Evolutionary conservation across 805 yeast species (phyloP).

Genomic region (Maudiozyma pseudohumilis): DNA sequence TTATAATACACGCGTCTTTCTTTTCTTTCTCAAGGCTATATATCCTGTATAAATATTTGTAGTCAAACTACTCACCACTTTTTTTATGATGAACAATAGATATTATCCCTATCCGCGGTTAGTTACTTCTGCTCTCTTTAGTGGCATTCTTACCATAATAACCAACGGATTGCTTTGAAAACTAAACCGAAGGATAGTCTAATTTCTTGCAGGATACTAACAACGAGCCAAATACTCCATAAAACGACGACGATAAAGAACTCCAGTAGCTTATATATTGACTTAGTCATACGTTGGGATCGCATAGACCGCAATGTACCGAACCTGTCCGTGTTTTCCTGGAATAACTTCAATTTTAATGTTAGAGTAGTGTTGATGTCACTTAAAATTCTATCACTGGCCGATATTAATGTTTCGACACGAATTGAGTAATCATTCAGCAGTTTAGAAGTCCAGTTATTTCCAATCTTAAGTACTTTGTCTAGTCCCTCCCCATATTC

Average conservation of each 20-base stretch:
- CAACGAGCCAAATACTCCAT: slow-evolving; percentile 26
- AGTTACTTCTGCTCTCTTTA: too few species aligned
- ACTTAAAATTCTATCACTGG: slow-evolving; percentile 59
- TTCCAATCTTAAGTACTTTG: slow-evolving; percentile 22
- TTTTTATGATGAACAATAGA: too few species aligned
- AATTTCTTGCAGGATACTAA: slow-evolving; percentile 15
- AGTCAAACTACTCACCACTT: too few species aligned
- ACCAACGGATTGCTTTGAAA: slow-evolving; percentile 15
- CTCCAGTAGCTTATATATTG: slow-evolving; percentile 22
- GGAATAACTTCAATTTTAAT: slow-evolving; percentile 38
- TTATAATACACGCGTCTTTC: too few species aligned
- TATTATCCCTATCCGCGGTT: background rate
- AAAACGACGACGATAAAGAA: slow-evolving; percentile 19
- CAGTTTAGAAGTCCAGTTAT: slow-evolving; percentile 25
- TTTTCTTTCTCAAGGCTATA: too few species aligned
- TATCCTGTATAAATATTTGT: too few species aligned
- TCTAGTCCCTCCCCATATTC: slow-evolving; percentile 21
- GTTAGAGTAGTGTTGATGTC: slow-evolving; percentile 66
- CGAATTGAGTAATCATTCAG: slow-evolving; percentile 36
- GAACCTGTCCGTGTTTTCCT: slow-evolving; percentile 26
- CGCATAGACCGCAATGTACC: slow-evolving; percentile 19
- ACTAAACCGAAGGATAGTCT: slow-evolving; percentile 10
- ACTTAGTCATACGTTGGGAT: slow-evolving; percentile 15
- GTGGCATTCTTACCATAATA: slow-evolving; percentile 19
- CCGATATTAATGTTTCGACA: slow-evolving; percentile 51